Percentiles rank a stretch among this genome's conserved stretches.
Conservation (phyloP, 768 basidiomycete genomes). For the Boletus rubroflammeus region DNA sequence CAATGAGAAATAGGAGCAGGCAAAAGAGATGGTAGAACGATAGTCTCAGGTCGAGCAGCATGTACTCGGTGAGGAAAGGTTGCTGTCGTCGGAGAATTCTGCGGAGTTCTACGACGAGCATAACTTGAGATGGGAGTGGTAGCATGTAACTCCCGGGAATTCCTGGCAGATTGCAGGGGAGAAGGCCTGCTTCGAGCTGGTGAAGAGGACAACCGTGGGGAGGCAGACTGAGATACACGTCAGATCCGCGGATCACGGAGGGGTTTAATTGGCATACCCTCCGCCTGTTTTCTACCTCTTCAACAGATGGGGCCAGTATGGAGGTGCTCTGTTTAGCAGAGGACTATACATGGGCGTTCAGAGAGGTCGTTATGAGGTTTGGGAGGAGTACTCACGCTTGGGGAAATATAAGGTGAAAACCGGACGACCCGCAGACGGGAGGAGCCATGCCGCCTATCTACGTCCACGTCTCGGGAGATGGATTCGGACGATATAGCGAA, state of each 20-base stretch:
- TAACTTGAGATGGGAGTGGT: slow-evolving; percentile 78
- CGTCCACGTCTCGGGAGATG: slow-evolving; percentile 27
- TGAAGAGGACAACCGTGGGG: slow-evolving; percentile 40
- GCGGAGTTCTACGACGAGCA: slow-evolving; percentile 75
- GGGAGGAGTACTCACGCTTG: slow-evolving; percentile 19
- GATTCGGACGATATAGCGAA: slow-evolving; percentile 34
- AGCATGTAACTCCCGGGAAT: slow-evolving; percentile 53
- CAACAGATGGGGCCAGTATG: slow-evolving; percentile 24
- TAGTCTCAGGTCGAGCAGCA: slow-evolving; percentile 30
- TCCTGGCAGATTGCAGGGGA: slow-evolving; percentile 45
- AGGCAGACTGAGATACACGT: slow-evolving; percentile 26
- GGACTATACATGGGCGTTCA: slow-evolving; percentile 27
- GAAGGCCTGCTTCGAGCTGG: slow-evolving; percentile 42
- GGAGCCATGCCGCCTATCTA: slow-evolving; percentile 26
- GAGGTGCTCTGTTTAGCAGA: slow-evolving; percentile 45
- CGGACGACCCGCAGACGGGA: slow-evolving; percentile 28
- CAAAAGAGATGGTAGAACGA: slow-evolving; percentile 59
- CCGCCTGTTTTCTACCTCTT: slow-evolving; percentile 26
- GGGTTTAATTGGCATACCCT: slow-evolving; percentile 35
- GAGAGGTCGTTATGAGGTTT: background rate
- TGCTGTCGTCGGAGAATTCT: slow-evolving; percentile 65
- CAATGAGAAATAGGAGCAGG: slow-evolving; percentile 25
- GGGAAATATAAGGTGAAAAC: slow-evolving; percentile 31
- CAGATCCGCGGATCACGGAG: slow-evolving; percentile 32
- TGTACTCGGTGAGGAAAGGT: slow-evolving; percentile 46